These are phyloP conservation scores for Anthracocystis setariae DNA, from an alignment of 1,284 basidiomycete genomes.

Conservation along the genomic window DNA sequence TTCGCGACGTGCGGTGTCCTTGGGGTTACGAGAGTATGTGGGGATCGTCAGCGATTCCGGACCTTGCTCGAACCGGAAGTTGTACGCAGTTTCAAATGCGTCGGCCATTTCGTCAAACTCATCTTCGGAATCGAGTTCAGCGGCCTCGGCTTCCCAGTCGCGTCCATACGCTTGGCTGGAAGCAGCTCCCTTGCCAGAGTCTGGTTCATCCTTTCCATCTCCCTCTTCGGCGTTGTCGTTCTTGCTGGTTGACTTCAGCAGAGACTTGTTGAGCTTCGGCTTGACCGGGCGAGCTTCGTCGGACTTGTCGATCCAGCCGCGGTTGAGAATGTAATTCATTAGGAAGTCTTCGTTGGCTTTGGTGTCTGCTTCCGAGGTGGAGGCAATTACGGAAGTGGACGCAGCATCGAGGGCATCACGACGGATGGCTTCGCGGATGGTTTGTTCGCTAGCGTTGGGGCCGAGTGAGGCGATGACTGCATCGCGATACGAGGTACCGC, in stretches of 20 bases:
- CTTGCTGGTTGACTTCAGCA: slow-evolving; percentile 12
- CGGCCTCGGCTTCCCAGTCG: slow-evolving; percentile 66
- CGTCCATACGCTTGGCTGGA: slow-evolving; percentile 35
- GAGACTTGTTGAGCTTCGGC: slow-evolving; percentile 34
- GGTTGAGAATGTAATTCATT: slow-evolving; percentile 70
- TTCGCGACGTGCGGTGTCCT: slow-evolving; percentile 57
- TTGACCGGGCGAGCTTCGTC: slow-evolving; percentile 35
- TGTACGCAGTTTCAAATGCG: slow-evolving; percentile 66
- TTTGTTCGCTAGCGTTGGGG: slow-evolving; percentile 73
- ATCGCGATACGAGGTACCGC: slow-evolving; percentile 80
- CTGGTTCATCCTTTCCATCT: slow-evolving; percentile 10
- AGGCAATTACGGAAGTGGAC: slow-evolving; percentile 16
- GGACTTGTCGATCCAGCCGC: slow-evolving; percentile 64
- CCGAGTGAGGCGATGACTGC: slow-evolving; percentile 86
- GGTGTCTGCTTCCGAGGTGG: slow-evolving; percentile 59
- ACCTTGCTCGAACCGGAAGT: slow-evolving; percentile 66
- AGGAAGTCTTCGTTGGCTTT: slow-evolving; percentile 82
- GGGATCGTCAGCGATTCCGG: slow-evolving; percentile 56
- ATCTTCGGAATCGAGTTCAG: slow-evolving; percentile 63
- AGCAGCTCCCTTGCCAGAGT: background rate
- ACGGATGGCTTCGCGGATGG: slow-evolving; percentile 48
- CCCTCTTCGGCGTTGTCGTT: slow-evolving; percentile 17
- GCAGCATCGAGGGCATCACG: slow-evolving; percentile 27
- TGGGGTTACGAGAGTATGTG: slow-evolving; percentile 57
- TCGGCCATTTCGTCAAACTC: slow-evolving; percentile 65